Evolutionary conservation across 2,329 filamentous ascomycete genomes (phyloP), one percentile per base, ranked within the genome.

Genomic region (Colletotrichum sp.): DNA sequence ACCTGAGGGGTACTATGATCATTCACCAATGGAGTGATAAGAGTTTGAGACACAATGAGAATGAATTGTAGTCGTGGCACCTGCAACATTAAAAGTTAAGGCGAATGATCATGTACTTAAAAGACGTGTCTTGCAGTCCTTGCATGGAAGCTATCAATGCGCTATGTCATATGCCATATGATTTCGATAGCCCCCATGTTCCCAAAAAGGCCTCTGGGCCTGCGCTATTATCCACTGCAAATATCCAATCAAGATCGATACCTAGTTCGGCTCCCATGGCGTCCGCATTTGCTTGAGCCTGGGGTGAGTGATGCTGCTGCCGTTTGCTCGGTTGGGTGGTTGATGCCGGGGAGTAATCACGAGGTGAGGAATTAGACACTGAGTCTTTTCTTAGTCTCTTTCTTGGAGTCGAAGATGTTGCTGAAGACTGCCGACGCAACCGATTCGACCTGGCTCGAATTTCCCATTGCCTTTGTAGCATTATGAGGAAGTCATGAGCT

Each of bases 401-500:
- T 28, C 63, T 44, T 21, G 63, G 36, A n/a, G 63, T 28, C 8
- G 36, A 66, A 5, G 34, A 9, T 6, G 63, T 28, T n/a, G 34
- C 36, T 28, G 34, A 26, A 24, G 63, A 66, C 21, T 66, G 63
- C 10, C 63, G 36, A 28, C 63, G 63, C 15, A 28, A 7, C 8
- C 63, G 34, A 28, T 28, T 39, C 6, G 66, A 59, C 21, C 52
- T 39, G 15, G 66, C 32, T 30, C 66, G 21, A 9, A 39, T 44
- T 26, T 59, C 66, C 66, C 66, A 69, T 13, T 69, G 52, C 4
- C 80, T 69, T 34, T 80, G 80, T 10, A 81, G 34, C 30, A 80
- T n/a, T 5, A 78, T 63, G 5, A 81, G 76, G 49, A 81, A 80
- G 24, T 80, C 79, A 15, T 73, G 74, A 5, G 79, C 78, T 4